Evolutionary conservation across 352 stramenopile species (phyloP), one percentile per base, ranked within the genome.

Genomic region (Sclerospora graminicola): DNA sequence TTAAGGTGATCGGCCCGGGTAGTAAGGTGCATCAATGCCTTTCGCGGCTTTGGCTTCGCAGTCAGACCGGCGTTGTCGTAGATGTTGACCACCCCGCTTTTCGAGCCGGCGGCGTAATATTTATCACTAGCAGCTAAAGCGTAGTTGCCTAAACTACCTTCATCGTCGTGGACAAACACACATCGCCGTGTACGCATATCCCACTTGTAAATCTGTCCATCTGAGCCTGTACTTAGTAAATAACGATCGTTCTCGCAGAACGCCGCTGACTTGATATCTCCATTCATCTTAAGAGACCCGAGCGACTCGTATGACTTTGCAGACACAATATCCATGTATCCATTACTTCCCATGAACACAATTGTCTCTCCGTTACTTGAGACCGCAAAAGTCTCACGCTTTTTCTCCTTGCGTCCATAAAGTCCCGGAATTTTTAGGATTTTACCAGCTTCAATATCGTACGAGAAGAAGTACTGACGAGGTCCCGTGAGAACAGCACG

Each of bases 81-180:
- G 15, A 98, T 62, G 54, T 98, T 98, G 11, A 98, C 95, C 2
- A 99, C 94, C 40, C 96, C 96, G 56, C 90, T 98, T 41, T 97
- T 85, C 10, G 87, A 93, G 26, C 95, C 96, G 0, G 97, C 86
- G n/a, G 94, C 92, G 45, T 87, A 75, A 60, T 83, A 76, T 59
- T 90, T 70, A 63, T 76, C 48, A 77, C 61, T 69, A 51, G 87
- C 57, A 41, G 85, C 63, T 29, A 92, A 53, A 11, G 86, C 82
- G 33, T 89, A 64, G 37, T 86, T 97, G 45, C 77, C 73, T 20
- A 90, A 48, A 52, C 69, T 90, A 32, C 89, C 91, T 68, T 90
- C 81, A 45, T 96, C 85, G 5, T 72, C 54, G 45, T 89, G 77
- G 10, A 82, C 65, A 35, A 74, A 84, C 27, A 95, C 51, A 53